Evolutionary conservation across 208 protist genomes (phyloP).

Genomic region (Phytomonas sp.): DNA sequence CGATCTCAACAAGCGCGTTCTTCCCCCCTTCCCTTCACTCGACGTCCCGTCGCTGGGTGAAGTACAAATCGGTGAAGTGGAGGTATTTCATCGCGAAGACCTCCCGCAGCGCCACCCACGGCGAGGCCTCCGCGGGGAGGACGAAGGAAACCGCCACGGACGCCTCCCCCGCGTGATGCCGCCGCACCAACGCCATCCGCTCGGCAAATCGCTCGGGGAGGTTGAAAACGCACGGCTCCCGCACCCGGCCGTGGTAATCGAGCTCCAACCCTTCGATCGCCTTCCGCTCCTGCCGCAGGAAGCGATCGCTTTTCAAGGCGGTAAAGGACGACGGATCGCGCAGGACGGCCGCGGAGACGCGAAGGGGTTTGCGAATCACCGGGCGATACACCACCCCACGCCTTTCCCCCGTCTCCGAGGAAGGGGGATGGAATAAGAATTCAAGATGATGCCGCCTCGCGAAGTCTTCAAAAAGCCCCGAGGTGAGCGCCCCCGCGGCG

Average conservation of each 20-base stretch:
- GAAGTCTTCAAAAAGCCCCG: constrained; percentile 15
- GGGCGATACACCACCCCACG: constrained; percentile 26
- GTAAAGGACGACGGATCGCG: constrained; percentile 63
- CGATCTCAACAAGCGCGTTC: neutral
- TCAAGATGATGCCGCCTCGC: constrained; percentile 24
- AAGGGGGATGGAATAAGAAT: constrained; percentile 25
- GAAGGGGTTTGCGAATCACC: constrained; percentile 34
- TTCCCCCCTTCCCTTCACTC: neutral
- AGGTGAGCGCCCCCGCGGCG: constrained; percentile 8
- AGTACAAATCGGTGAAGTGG: constrained; percentile 58
- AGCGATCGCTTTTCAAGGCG: constrained; percentile 63
- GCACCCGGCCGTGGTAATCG: constrained; percentile 38
- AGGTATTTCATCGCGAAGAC: constrained; percentile 53
- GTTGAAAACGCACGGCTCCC: constrained; percentile 75
- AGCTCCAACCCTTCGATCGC: constrained; percentile 25
- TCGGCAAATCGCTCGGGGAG: constrained; percentile 69
- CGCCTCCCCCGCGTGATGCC: constrained; percentile 10
- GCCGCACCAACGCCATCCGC: constrained; percentile 27
- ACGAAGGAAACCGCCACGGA: constrained; percentile 48
- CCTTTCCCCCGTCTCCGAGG: neutral
- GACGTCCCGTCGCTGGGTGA: constrained; percentile 6
- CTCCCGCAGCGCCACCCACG: constrained; percentile 58
- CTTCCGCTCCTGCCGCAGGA: constrained; percentile 61
- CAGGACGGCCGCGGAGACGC: constrained; percentile 41
- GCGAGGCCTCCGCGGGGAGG: constrained; percentile 39